Evolutionary conservation across 352 stramenopile genomes (phyloP).

Genomic region (Aphanomyces euteiches): DNA sequence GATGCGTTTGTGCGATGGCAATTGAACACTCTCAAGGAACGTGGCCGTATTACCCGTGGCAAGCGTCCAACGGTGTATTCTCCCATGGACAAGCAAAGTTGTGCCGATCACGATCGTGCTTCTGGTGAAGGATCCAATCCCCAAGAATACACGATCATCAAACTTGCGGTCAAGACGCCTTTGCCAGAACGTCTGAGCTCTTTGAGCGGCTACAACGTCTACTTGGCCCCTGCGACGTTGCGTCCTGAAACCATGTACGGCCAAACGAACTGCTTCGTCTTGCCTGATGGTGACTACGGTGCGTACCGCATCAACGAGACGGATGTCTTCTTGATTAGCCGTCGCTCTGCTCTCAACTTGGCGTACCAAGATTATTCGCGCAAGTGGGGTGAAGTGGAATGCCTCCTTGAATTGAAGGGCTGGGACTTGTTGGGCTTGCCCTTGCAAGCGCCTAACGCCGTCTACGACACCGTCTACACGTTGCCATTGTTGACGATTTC

Average conservation of each 20-base stretch:
- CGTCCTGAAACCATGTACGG: constrained; percentile 99
- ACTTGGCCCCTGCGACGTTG: constrained; percentile 97
- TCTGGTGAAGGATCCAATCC: constrained; percentile 97
- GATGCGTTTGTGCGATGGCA: constrained; percentile 99
- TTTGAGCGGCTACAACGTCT: constrained; percentile 90
- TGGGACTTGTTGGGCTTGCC: constrained; percentile 96
- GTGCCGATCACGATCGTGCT: constrained; percentile 98
- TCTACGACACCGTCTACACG: constrained; percentile 99
- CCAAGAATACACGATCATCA: constrained; percentile 99
- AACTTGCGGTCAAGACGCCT: constrained; percentile 89
- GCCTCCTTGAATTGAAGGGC: constrained; percentile 89
- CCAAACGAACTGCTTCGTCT: constrained; percentile 99
- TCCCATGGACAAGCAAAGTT: constrained; percentile 97
- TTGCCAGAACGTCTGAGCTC: constrained; percentile 70
- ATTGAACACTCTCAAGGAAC: constrained; percentile 95
- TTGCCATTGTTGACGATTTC: constrained; percentile 99
- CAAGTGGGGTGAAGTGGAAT: constrained; percentile 86
- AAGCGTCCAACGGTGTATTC: constrained; percentile 99
- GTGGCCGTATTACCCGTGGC: constrained; percentile 85
- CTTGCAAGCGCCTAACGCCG: constrained; percentile 93
- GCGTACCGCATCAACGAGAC: constrained; percentile 94
- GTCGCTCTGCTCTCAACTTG: constrained; percentile 90
- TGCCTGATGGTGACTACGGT: constrained; percentile 98
- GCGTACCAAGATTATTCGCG: constrained; percentile 93
- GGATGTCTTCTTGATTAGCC: constrained; percentile 95